Conservation (phyloP, 2,329 filamentous ascomycete genomes). For the Venturia asperata region DNA sequence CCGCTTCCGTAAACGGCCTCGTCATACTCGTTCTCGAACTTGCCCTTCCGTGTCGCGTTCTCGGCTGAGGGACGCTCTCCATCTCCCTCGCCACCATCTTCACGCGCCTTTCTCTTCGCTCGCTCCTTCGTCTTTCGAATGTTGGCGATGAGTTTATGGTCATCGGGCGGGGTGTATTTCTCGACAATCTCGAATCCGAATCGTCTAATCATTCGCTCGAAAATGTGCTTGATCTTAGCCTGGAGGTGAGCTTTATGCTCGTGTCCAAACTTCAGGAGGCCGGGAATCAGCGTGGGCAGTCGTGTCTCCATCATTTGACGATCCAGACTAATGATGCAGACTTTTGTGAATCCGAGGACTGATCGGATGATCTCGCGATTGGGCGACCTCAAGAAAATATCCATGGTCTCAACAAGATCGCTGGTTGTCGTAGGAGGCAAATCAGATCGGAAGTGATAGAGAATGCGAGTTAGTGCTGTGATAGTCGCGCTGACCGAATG, state of each 20-base stretch:
- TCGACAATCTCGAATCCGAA: constrained; percentile 81
- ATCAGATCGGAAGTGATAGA: constrained; percentile 78
- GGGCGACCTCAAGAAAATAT: constrained; percentile 91
- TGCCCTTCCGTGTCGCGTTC: constrained; percentile 39
- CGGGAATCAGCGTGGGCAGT: constrained; percentile 71
- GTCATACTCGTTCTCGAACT: constrained; percentile 89
- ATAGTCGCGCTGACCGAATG: constrained; percentile 99
- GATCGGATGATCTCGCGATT: constrained; percentile 95
- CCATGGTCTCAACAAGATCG: constrained; percentile 89
- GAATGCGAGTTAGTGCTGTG: constrained; percentile 83
- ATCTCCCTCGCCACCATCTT: constrained; percentile 51
- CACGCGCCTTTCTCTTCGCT: constrained; percentile 79
- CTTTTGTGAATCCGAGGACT: constrained; percentile 93
- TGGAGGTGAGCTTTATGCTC: constrained; percentile 98
- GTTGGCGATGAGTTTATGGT: constrained; percentile 84
- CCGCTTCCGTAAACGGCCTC: constrained; percentile 77
- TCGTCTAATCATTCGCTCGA: constrained; percentile 86
- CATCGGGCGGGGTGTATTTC: constrained; percentile 71
- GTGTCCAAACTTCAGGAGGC: constrained; percentile 91
- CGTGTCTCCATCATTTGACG: constrained; percentile 70
- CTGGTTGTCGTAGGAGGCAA: constrained; percentile 63
- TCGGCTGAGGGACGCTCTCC: constrained; percentile 43
- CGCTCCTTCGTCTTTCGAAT: constrained; percentile 94
- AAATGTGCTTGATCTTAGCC: constrained; percentile 94
- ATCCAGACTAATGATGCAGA: constrained; percentile 81